Conservation (phyloP, 176 grass and related monocot species). For the Thinopyrum elongatum region DNA sequence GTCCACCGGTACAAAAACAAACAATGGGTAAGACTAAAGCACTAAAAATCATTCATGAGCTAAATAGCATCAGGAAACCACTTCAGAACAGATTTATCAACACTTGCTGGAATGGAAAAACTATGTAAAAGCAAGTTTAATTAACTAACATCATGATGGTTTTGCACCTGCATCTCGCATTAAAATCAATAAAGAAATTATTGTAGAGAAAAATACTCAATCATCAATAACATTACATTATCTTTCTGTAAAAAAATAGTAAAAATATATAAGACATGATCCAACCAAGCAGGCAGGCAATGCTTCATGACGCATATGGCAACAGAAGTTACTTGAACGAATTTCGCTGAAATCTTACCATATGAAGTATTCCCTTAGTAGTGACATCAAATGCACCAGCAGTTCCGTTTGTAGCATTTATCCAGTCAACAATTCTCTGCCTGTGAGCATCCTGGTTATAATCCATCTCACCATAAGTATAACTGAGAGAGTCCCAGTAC, state of each 20-base stretch:
- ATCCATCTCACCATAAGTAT: slow-evolving; percentile 98
- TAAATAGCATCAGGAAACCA: slow-evolving; percentile 19
- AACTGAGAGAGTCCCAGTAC: slow-evolving; percentile 98
- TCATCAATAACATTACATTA: slow-evolving; percentile 3
- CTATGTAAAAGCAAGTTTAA: slow-evolving; percentile 23
- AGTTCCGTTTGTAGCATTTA: slow-evolving; percentile 91
- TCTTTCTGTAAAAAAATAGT: neutral
- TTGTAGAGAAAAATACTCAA: slow-evolving; percentile 1
- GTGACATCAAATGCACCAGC: slow-evolving; percentile 98
- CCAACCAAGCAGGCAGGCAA: neutral
- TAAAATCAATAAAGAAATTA: neutral
- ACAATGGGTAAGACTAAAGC: neutral
- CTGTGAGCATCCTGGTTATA: slow-evolving; percentile 97
- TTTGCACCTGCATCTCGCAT: neutral
- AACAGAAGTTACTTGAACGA: slow-evolving; percentile 1
- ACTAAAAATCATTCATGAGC: slow-evolving; percentile 4
- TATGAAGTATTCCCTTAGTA: slow-evolving; percentile 96
- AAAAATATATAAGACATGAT: neutral
- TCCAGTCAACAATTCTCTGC: slow-evolving; percentile 98
- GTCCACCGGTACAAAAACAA: neutral
- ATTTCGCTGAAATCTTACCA: slow-evolving; percentile 51
- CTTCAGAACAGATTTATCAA: slow-evolving; percentile 20
- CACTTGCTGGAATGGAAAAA: neutral
- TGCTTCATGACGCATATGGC: slow-evolving; percentile 3
- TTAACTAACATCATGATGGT: neutral